These are phyloP conservation scores for Phalaenopsis hybrid DNA, from an alignment of 116 monocot genomes.

Conservation along the genomic window DNA sequence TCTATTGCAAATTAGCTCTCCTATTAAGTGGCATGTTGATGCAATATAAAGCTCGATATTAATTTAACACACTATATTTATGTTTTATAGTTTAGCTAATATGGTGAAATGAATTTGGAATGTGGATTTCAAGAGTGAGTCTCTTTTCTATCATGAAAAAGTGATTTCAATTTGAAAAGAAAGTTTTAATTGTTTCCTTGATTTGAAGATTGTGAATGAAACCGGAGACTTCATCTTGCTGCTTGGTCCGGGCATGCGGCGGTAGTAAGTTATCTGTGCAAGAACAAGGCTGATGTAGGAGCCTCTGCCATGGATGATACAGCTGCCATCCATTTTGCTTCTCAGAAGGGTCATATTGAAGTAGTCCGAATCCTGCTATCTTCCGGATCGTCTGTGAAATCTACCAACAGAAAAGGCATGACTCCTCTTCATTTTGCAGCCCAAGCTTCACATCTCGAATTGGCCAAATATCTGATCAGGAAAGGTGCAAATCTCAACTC, in stretches of 20 bases:
- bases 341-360: slow-evolving; percentile 82
- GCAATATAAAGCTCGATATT: too few relatives aligned
- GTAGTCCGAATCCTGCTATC: slow-evolving; percentile 50
- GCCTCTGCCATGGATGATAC: slow-evolving; percentile 96
- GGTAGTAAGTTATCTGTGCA: slow-evolving; percentile 70
- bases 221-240: slow-evolving; percentile 73
- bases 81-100: too few relatives aligned
- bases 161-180: too few relatives aligned
- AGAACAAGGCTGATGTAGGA: slow-evolving; percentile 71
- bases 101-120: too few relatives aligned
- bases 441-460: slow-evolving; percentile 64
- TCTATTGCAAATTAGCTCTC: too few relatives aligned
- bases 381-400: slow-evolving; percentile 61
- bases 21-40: too few relatives aligned
- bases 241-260: slow-evolving; percentile 90
- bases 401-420: slow-evolving; percentile 71
- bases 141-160: too few relatives aligned
- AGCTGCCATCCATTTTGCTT: slow-evolving; percentile 83
- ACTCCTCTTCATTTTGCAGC: slow-evolving; percentile 85
- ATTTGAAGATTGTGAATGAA: slow-evolving; percentile 24
- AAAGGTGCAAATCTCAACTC: slow-evolving; percentile 57
- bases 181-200: slow-evolving; percentile 18
- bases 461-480: slow-evolving; percentile 59
- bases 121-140: background rate
- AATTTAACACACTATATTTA: too few relatives aligned